Base-by-base conservation (phyloP, 192 early-diverging fungal species). In the Lobosporangium transversale region DNA sequence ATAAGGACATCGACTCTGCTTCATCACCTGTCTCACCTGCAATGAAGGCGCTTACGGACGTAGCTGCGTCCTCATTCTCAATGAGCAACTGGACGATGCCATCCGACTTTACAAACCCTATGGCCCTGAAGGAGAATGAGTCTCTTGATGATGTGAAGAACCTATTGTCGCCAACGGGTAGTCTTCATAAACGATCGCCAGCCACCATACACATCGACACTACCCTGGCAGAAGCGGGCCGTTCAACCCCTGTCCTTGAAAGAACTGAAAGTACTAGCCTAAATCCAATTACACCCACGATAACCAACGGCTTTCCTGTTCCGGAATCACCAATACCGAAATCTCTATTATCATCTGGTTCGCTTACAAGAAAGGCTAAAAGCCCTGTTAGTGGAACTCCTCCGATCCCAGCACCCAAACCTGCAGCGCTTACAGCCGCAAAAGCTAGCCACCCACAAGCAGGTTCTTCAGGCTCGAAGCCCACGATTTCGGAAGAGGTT, bases 81-180 rank as follows among this genome's bases (percentile, higher is more conserved):
- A 76, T 76, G 73, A 76, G 73, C 47, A 76, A 67, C 18, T 76
- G 73, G 73, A 67, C 59, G 0, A 44, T 76, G 54, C 73, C 73
- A 11, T 37, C 63, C 7, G 64, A 76, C 2, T 76, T 76, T 47
- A 37, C 55, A 0, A 43, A 44, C 17, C 27, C 52, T 9, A 17
- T 45, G 1, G 43, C 26, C 3, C n/a, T 21, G 17, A 23, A 44
- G 43, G 50, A 20, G 2, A 29, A 40, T 21, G n/a, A 23, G 10
- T 8, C n/a, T 33, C 3, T 3, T 26, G 29, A 33, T 20, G 23
- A 44, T 1, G 30, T 43, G 1, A 29, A 24, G 29, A 15, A 47
- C 3, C 15, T 43, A 4, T n/a, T 36, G 27, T 37, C 60, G 36
- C 17, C 23, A 15, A 15, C 37, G 21, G 37, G 37, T 18, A 40